A percentile compares a stretch with the other conserved stretches of the same genome.
These are phyloP conservation scores for Xerophyta viscosa DNA, from an alignment of 106 monocot genomes.

Conservation along the genomic window DNA sequence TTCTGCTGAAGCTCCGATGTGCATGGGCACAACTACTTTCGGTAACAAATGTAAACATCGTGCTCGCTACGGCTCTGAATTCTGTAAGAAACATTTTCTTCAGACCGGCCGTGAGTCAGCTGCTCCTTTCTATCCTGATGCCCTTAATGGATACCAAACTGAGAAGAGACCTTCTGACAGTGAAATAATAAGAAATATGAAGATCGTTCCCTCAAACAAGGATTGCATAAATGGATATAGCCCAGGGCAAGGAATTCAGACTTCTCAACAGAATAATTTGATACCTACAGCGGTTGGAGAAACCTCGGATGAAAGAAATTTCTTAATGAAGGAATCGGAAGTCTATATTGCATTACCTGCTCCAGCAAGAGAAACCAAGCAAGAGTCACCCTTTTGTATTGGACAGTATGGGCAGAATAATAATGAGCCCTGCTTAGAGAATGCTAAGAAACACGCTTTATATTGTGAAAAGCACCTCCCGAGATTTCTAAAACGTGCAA, in stretches of 20 bases:
- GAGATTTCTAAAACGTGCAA: slow-evolving; percentile 72
- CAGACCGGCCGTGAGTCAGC: slow-evolving; percentile 14
- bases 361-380: slow-evolving; percentile 5
- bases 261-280: slow-evolving; percentile 22
- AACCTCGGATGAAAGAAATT: slow-evolving; percentile 47
- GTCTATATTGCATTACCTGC: slow-evolving; percentile 26
- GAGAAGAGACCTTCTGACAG: slow-evolving; percentile 26
- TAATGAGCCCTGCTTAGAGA: slow-evolving; percentile 44
- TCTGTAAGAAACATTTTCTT: slow-evolving; percentile 82
- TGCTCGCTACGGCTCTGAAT: slow-evolving; percentile 63
- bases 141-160: slow-evolving; percentile 5
- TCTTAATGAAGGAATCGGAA: slow-evolving; percentile 40
- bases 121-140: slow-evolving; percentile 5
- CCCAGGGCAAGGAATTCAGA: slow-evolving; percentile 10
- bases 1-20: slow-evolving; percentile 56
- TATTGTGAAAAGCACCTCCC: slow-evolving; percentile 89
- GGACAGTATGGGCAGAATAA: slow-evolving; percentile 34
- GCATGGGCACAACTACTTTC: slow-evolving; percentile 71
- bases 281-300: slow-evolving; percentile 23
- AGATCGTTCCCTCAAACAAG: slow-evolving; percentile 15
- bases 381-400: slow-evolving; percentile 45
- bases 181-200: slow-evolving; percentile 6
- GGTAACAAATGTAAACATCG: slow-evolving; percentile 93
- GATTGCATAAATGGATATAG: slow-evolving; percentile 10
- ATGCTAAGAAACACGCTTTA: slow-evolving; percentile 52